Evolutionary conservation across 2,329 filamentous ascomycete genomes (phyloP).

Genomic region (Alternaria incomplexa): DNA sequence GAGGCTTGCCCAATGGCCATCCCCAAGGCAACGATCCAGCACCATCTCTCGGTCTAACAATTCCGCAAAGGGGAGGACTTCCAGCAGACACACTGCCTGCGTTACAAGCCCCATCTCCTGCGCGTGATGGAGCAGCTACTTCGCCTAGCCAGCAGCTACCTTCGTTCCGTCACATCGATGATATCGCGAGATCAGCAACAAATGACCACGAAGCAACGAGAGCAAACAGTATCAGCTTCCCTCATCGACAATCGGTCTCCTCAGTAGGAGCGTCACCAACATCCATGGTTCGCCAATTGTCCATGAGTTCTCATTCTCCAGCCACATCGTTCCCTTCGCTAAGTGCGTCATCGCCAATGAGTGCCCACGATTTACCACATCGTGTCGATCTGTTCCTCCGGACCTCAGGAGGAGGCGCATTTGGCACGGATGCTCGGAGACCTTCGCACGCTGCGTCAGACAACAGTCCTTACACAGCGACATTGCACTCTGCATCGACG

Average conservation of each 20-base stretch:
- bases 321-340: constrained; percentile 37
- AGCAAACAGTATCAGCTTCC: constrained; percentile 33
- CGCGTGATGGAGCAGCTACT: constrained; percentile 27
- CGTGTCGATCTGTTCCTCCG: constrained; percentile 41
- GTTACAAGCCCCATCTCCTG: constrained; percentile 43
- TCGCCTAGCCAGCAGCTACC: constrained; percentile 45
- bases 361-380: constrained; percentile 35
- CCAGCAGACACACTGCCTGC: constrained; percentile 44
- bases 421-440: constrained; percentile 35
- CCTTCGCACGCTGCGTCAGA: constrained; percentile 48
- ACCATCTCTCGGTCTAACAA: no score
- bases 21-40: constrained; percentile 23
- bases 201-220: constrained; percentile 37
- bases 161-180: constrained; percentile 41
- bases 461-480: constrained; percentile 39
- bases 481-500: constrained; percentile 38
- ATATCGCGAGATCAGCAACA: constrained; percentile 43
- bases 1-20: constrained; percentile 25
- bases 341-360: constrained; percentile 43
- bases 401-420: constrained; percentile 36
- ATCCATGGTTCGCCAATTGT: constrained; percentile 37
- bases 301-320: constrained; percentile 43
- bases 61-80: constrained; percentile 21
- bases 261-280: constrained; percentile 47
- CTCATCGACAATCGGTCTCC: constrained; percentile 46